Conservation (phyloP, 169 alveolate species). For the Cryptosporidium viatorum region DNA sequence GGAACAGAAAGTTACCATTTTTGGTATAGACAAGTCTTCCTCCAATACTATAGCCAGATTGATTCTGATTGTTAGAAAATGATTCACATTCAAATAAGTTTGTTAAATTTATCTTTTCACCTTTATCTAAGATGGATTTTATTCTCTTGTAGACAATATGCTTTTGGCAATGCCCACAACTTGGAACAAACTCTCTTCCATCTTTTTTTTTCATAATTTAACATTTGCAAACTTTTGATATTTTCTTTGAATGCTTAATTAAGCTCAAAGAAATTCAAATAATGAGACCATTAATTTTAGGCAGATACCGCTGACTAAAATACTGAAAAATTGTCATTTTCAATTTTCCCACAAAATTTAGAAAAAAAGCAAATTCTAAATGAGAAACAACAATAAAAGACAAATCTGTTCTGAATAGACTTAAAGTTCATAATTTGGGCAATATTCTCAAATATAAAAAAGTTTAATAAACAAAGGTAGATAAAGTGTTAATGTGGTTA, state of each 20-base stretch:
- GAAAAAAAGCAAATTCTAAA: background rate
- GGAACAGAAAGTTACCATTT: constrained; percentile 33
- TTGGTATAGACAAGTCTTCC: constrained; percentile 41
- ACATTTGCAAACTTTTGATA: background rate
- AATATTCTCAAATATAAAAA: no score
- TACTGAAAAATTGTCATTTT: background rate
- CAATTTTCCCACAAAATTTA: background rate
- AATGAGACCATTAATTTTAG: background rate
- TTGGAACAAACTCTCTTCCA: constrained; percentile 15
- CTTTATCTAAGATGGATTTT: background rate
- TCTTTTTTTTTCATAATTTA: constrained; percentile 8
- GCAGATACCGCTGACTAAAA: background rate
- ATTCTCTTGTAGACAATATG: background rate
- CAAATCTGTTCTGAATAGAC: background rate
- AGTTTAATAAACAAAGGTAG: no score
- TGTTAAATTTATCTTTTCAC: background rate
- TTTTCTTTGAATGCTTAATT: background rate
- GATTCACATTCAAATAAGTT: background rate
- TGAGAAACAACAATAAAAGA: no score
- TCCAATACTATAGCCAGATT: background rate
- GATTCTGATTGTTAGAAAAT: background rate
- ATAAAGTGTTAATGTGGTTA: background rate
- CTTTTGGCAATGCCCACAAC: constrained; percentile 19
- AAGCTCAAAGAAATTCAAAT: background rate
- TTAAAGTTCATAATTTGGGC: no score